Evolutionary conservation across 371 early-diverging fungal species (phyloP), one percentile per base, ranked within the genome.

Genomic region (Actinomortierella wolfii): DNA sequence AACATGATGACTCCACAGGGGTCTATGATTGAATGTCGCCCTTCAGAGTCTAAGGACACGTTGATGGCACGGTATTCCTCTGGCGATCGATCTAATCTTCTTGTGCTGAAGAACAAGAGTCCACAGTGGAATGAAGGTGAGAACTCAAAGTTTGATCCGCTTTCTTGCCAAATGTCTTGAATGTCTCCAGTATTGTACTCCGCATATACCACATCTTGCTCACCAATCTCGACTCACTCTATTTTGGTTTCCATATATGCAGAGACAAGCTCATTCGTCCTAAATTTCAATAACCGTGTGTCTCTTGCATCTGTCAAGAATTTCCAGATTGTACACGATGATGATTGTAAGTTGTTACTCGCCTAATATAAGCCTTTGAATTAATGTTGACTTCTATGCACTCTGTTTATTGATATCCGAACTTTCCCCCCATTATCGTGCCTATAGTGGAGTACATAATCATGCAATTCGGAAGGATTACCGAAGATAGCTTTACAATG

Each of bases 291-390:
- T 57, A 95, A 95, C 8, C 81, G 98, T 15, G 97, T 98, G 0
- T 92, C 94, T 18, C 77, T 91, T 68, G 94, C 99, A 8, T 95
- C 95, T 5, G 97, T 97, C 39, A 97, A 98, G 70, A 99, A 98
- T 78, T 97, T 99, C 78, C 99, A 98, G 76, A 89, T 99, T 51
- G 93, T 98, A 15, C 93, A 92, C 64, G 92, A 93, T 28, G 84
- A 92, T 57, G 94, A 95, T 73, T 78, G 92, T 93, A 85, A 79
- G 88, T 79, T 7, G 18, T 17, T 54, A 49, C 50, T 14, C n/a
- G n/a, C n/a, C n/a, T n/a, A n/a, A n/a, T 55, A 13, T 18, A n/a
- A 18, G 41, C 20, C 11, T 46, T 51, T 34, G 17, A 42, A 49
- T 4, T 43, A 17, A 53, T 54, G 50, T 4, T 28, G 18, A 24